phyloP scores from a whole-genome alignment of 2,329 filamentous ascomycete species.

The Diaporthe helianthi region DNA sequence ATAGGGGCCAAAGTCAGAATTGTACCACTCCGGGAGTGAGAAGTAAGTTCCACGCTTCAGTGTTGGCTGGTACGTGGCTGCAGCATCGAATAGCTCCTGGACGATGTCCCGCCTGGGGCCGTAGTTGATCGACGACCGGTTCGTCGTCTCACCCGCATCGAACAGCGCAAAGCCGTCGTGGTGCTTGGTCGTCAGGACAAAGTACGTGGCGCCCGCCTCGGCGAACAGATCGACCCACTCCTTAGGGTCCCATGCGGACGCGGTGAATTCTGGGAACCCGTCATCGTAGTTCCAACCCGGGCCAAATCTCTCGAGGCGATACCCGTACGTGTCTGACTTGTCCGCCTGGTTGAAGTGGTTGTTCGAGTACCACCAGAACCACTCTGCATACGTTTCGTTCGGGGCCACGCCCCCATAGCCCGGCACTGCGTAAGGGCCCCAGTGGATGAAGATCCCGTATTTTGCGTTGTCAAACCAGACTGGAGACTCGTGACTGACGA shows the following conservation, averaged over 20 bases:
- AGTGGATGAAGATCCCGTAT: constrained; percentile 34
- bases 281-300: constrained; percentile 62
- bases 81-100: constrained; percentile 52
- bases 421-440: constrained; percentile 34
- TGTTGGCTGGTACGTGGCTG: constrained; percentile 48
- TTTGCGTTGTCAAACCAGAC: constrained; percentile 35
- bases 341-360: constrained; percentile 49
- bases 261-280: constrained; percentile 61
- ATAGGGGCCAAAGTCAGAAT: constrained; percentile 52
- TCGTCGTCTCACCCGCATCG: constrained; percentile 47
- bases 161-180: constrained; percentile 57
- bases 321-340: constrained; percentile 52
- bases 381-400: constrained; percentile 35
- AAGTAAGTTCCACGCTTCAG: constrained; percentile 56
- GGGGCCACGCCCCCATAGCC: constrained; percentile 32
- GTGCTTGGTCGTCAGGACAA: constrained; percentile 55
- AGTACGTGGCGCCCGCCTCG: constrained; percentile 58
- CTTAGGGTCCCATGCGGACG: constrained; percentile 55
- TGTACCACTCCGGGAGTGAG: constrained; percentile 58
- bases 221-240: constrained; percentile 61
- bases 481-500: constrained; percentile 44
- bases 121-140: constrained; percentile 50
- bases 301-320: constrained; percentile 59
- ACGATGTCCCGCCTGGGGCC: constrained; percentile 51
- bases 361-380: constrained; percentile 57